These are phyloP conservation scores for Trypanosomatidae sp. DNA, from an alignment of 208 protist species.

Conservation along the genomic window DNA sequence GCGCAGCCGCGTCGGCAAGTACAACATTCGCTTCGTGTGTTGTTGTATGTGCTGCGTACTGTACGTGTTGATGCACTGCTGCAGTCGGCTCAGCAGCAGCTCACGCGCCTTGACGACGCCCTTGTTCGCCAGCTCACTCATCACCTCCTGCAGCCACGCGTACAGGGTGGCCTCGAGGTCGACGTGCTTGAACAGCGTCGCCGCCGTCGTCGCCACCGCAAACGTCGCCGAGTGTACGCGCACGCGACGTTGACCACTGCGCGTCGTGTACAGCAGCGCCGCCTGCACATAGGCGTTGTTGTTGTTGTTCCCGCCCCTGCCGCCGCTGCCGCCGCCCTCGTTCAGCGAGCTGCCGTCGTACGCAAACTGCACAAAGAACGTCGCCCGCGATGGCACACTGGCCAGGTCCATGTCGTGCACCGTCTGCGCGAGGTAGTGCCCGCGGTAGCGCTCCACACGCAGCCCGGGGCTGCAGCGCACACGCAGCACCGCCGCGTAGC, in stretches of 20 bases:
- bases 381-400: conserved; percentile 41
- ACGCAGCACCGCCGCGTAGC: conserved; percentile 84
- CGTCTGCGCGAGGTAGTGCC: conserved; percentile 76
- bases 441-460: conserved; percentile 66
- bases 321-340: conserved; percentile 19
- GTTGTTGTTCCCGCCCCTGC: conserved; percentile 52
- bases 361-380: conserved; percentile 87
- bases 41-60: conserved; percentile 46
- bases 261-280: conserved; percentile 90
- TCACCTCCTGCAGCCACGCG: conserved; percentile 32
- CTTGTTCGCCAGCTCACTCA: conserved; percentile 63
- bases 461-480: conserved; percentile 83
- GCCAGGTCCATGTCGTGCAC: conserved; percentile 87
- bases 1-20: conserved; percentile 89
- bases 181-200: conserved; percentile 45
- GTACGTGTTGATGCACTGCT: conserved; percentile 73
- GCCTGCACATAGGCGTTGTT: conserved; percentile 62
- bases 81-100: conserved; percentile 23
- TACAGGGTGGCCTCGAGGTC: conserved; percentile 79
- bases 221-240: conserved; percentile 76
- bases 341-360: conserved; percentile 73
- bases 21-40: conserved; percentile 35
- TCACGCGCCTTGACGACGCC: conserved; percentile 43
- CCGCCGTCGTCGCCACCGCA: conserved; percentile 27
- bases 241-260: conserved; percentile 72